Percentiles rank a stretch among this genome's conserved stretches.
Conservation (phyloP, 2,329 filamentous ascomycete species). For the Alternaria postmessia region DNA sequence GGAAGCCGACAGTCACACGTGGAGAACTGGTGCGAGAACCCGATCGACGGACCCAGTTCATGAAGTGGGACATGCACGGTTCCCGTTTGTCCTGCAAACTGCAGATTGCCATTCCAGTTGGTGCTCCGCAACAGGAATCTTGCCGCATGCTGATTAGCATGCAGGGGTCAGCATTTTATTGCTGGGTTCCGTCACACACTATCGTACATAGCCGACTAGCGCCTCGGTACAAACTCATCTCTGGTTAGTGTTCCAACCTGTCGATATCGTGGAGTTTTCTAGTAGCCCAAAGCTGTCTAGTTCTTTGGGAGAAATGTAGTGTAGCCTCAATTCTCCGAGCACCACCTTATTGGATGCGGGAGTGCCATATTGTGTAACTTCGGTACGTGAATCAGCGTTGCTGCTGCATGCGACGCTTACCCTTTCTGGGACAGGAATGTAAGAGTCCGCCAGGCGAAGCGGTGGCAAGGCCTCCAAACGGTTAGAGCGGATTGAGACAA, state of each 20-base stretch:
- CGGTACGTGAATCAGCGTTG: conserved; percentile 4
- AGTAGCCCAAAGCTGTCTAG: conserved; percentile 4
- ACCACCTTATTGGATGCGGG: conserved; percentile 1
- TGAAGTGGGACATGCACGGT: neutral
- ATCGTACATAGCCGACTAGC: conserved; percentile 7
- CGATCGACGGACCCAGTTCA: conserved; percentile 3
- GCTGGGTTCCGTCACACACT: conserved; percentile 6
- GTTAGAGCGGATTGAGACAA: neutral
- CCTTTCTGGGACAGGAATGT: neutral
- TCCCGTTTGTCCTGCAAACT: neutral
- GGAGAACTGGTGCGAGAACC: conserved; percentile 2
- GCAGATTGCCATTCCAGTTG: neutral
- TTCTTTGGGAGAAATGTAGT: neutral
- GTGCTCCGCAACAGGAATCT: conserved; percentile 8
- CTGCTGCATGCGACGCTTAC: neutral
- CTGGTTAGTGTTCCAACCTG: conserved; percentile 4
- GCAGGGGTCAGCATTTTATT: neutral
- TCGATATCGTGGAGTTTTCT: conserved; percentile 14
- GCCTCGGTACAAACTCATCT: neutral
- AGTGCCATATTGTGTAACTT: conserved; percentile 6
- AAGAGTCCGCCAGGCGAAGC: conserved; percentile 1
- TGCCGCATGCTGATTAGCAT: conserved; percentile 7
- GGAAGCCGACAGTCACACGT: conserved; percentile 10
- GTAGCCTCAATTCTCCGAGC: conserved; percentile 6
- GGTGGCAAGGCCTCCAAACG: neutral